These are phyloP conservation scores for Mycena vulgaris DNA, from an alignment of 768 basidiomycete species.

Conservation along the genomic window DNA sequence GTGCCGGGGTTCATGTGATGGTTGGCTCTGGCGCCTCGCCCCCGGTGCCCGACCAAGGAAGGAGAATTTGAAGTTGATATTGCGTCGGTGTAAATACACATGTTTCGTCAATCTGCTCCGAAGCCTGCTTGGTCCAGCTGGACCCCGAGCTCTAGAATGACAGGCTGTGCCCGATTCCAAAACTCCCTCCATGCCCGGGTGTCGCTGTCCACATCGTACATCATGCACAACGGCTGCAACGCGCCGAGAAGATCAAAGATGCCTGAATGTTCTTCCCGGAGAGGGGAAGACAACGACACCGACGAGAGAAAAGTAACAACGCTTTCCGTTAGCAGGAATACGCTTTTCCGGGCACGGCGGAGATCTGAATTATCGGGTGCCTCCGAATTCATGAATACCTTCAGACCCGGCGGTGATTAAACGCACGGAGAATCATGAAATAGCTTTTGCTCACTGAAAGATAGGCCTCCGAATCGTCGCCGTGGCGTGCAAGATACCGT, in stretches of 20 bases:
- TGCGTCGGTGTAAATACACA: background rate
- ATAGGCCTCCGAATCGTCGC: conserved; percentile 27
- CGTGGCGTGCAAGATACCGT: conserved; percentile 23
- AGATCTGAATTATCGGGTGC: conserved; percentile 14
- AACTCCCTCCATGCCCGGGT: conserved; percentile 24
- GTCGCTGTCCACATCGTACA: conserved; percentile 2
- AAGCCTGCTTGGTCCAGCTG: conserved; percentile 30
- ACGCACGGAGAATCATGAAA: background rate
- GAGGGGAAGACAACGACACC: conserved; percentile 4
- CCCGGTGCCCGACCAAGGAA: conserved; percentile 32
- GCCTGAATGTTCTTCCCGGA: background rate
- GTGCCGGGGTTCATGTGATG: conserved; percentile 28
- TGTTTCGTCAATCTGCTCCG: background rate
- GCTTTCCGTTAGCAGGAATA: conserved; percentile 3
- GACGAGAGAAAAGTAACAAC: background rate
- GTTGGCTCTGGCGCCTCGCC: conserved; percentile 34
- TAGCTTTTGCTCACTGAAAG: background rate
- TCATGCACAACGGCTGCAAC: conserved; percentile 10
- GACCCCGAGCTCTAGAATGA: conserved; percentile 18
- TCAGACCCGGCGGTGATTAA: background rate
- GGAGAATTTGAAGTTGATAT: background rate
- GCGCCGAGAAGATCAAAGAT: conserved; percentile 24
- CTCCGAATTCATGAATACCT: conserved; percentile 33
- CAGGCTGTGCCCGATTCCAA: conserved; percentile 30
- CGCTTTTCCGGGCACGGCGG: conserved; percentile 13